Base-by-base conservation (phyloP, 257 asterid genomes). In the Anisodus acutangulus region DNA sequence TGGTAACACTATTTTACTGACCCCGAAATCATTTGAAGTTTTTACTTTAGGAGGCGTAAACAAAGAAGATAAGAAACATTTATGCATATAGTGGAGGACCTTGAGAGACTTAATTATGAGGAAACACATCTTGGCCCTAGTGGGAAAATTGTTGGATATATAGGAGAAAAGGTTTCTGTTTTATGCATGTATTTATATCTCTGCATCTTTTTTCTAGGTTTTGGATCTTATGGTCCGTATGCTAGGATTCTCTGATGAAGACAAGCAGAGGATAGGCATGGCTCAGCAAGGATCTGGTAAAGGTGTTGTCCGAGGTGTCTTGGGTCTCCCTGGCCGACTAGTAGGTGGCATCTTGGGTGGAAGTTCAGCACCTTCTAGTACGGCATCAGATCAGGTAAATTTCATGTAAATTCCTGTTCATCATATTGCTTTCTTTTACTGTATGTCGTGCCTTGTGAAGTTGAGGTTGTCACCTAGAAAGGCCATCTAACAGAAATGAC, bases 211-310 rank as follows among this genome's bases (percentile, higher is more conserved):
- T 22, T 8, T 76, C 83, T 90, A 97, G 99, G 98, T 97, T 89
- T 92, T 97, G 39, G 99, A 97, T 86, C 94, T 97, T 82, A 94
- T 97, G 98, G 98, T 89, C 67, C 96, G 98, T 83, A 94, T 97
- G 98, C 91, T 97, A 83, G 99, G 99, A 84, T 97, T 97, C 88
- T 93, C 99, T 79, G 97, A 93, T 41, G 99, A 97, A 89, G 99
- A 97, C 86, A 95, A 95, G 85, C 97, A 95, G 85, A 90, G 98
- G 85, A 94, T 97, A 85, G 98, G 99, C 26, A 35, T 88, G 78
- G 98, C 98, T 84, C 97, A 94, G 88, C 96, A 93, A 87, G 98
- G 97, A 85, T 86, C 90, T 62, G 96, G 98, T 81, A 95, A 94
- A 91, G 98, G 98, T 86, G 97, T 97, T 26, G 98, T 97, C 71